A percentile compares a stretch with the other conserved stretches of the same genome.
phyloP scores from a whole-genome alignment of 306 rosid species.

The Dalbergia cochinchinensis region DNA sequence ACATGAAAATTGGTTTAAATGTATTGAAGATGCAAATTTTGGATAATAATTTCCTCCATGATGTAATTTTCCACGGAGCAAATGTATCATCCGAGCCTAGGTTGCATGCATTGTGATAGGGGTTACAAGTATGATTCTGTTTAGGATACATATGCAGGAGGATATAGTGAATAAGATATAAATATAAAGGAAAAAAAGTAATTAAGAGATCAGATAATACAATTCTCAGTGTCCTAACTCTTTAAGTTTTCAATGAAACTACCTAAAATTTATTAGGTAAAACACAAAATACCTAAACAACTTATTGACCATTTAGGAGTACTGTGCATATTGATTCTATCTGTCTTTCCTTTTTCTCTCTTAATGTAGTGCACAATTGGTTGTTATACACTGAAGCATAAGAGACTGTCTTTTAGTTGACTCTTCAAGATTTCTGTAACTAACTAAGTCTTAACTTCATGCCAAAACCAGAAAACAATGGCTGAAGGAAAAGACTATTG shows the following conservation, averaged over 20 bases:
- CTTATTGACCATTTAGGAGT: too few species aligned
- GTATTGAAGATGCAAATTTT: background rate
- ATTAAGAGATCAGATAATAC: background rate
- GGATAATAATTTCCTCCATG: background rate
- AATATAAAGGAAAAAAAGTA: background rate
- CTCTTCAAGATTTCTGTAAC: background rate
- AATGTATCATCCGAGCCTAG: background rate
- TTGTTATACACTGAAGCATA: background rate
- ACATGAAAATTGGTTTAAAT: background rate
- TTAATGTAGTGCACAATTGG: background rate
- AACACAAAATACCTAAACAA: too few species aligned
- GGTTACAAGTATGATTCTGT: background rate
- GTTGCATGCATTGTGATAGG: background rate
- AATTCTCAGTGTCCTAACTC: background rate
- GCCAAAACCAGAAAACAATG: constrained; percentile 73
- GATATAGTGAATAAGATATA: background rate
- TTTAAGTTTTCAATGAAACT: too few species aligned
- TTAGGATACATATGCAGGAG: background rate
- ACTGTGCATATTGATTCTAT: background rate
- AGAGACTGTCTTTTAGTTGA: background rate
- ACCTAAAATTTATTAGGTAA: too few species aligned
- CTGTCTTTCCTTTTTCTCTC: background rate
- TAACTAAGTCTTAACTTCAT: constrained; percentile 21
- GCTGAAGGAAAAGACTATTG: constrained; percentile 89
- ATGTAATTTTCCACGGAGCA: background rate